A percentile compares a stretch with the other conserved stretches of the same genome.
Conservation (phyloP, 2,329 filamentous ascomycete genomes). For the Purpureocillium lavendulum region DNA sequence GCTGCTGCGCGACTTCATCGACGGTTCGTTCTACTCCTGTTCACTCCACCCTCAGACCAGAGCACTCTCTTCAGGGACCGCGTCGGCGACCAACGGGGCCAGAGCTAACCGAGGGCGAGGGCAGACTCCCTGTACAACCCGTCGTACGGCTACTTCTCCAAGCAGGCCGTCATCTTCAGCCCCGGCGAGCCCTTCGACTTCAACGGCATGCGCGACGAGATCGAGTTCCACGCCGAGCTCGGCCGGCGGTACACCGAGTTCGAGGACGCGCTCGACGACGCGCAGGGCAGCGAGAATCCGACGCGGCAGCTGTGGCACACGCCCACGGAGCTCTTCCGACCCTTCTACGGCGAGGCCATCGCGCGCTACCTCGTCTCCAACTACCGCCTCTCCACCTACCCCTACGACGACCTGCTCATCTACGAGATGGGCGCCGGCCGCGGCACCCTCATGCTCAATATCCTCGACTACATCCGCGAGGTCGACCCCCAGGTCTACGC, state of each 20-base stretch:
- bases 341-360: constrained; percentile 94
- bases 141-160: constrained; percentile 91
- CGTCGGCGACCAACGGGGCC: background rate
- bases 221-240: constrained; percentile 71
- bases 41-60: too few species aligned
- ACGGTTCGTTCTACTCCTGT: constrained; percentile 51
- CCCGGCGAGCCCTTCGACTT: constrained; percentile 91
- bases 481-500: constrained; percentile 87
- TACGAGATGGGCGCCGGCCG: constrained; percentile 99
- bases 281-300: constrained; percentile 49
- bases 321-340: constrained; percentile 91
- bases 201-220: constrained; percentile 69
- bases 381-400: constrained; percentile 89
- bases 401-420: constrained; percentile 93
- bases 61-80: too few species aligned
- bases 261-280: constrained; percentile 75
- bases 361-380: constrained; percentile 94
- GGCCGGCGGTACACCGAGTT: constrained; percentile 80
- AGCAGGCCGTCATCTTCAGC: constrained; percentile 92
- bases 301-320: constrained; percentile 96
- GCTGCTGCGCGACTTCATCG: constrained; percentile 95
- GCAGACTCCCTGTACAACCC: constrained; percentile 91
- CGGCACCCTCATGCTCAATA: constrained; percentile 96
- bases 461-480: constrained; percentile 90
- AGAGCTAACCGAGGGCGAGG: constrained; percentile 12